These are phyloP conservation scores for Pholiota adiposa DNA, from an alignment of 1,284 basidiomycete species.

Conservation along the genomic window DNA sequence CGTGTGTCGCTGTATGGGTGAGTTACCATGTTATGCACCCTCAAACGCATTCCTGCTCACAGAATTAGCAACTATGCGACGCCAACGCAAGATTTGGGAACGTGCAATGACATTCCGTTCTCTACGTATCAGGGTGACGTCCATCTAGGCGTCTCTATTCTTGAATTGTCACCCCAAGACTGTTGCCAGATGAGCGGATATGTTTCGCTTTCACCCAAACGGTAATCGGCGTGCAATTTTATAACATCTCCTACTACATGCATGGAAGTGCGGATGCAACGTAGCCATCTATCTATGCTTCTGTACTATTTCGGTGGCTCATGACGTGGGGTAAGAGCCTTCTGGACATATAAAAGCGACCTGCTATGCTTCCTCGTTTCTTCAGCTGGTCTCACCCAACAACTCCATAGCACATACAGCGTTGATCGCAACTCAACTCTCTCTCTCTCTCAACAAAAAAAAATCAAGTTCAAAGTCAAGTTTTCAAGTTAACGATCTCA, in stretches of 20 bases:
- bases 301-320: neutral
- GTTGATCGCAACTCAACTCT: constrained; percentile 10
- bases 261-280: neutral
- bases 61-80: too few relatives aligned
- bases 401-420: constrained; percentile 13
- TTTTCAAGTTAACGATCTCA: neutral
- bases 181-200: neutral
- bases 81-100: neutral
- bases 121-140: too few relatives aligned
- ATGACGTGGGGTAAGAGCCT: neutral
- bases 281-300: neutral
- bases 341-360: constrained; percentile 18
- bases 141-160: too few relatives aligned
- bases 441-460: neutral
- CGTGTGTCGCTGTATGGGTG: too few relatives aligned
- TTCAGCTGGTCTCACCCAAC: constrained; percentile 24
- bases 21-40: too few relatives aligned
- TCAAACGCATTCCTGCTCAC: too few relatives aligned
- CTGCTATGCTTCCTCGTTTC: constrained; percentile 7
- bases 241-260: neutral
- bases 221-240: neutral
- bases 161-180: neutral
- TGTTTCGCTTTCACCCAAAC: neutral
- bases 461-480: neutral
- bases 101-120: neutral